Percentiles rank a stretch among this genome's conserved stretches.
Conservation (phyloP, 1,284 basidiomycete species). For the Moesziomyces parantarcticus region DNA sequence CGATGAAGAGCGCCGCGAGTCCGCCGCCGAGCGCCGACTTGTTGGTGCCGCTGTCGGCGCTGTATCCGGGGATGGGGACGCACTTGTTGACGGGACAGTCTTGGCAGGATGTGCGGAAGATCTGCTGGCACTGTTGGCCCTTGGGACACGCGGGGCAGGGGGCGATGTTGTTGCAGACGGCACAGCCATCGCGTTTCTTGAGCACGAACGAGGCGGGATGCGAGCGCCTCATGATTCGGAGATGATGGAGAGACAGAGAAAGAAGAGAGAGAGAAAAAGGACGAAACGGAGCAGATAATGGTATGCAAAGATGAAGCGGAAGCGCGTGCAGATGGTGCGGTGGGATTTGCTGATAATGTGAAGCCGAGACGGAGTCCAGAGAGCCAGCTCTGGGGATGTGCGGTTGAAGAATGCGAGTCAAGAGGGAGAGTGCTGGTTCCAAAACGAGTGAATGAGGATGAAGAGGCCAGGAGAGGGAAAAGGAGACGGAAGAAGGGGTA, state of each 20-base stretch:
- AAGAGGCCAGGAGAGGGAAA: background rate
- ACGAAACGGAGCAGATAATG: conserved; percentile 1
- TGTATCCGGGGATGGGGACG: conserved; percentile 26
- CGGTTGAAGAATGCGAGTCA: conserved; percentile 1
- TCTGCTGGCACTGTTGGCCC: conserved; percentile 48
- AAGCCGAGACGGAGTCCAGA: conserved; percentile 3
- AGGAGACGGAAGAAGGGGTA: background rate
- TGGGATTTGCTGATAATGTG: no score
- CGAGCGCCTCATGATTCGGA: conserved; percentile 12
- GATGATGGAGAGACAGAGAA: background rate
- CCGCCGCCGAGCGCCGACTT: conserved; percentile 48
- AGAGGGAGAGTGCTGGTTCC: background rate
- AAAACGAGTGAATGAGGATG: background rate
- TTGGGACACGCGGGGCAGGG: conserved; percentile 39
- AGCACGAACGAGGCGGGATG: conserved; percentile 30
- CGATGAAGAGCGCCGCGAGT: conserved; percentile 37
- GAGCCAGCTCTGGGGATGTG: conserved; percentile 24
- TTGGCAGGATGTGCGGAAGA: conserved; percentile 45
- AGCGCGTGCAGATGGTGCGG: no score
- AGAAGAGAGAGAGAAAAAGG: background rate
- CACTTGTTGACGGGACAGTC: conserved; percentile 52
- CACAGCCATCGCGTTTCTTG: conserved; percentile 46
- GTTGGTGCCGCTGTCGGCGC: conserved; percentile 5
- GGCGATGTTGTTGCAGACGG: conserved; percentile 45
- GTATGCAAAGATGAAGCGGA: background rate